Conservation (phyloP, 495 filamentous ascomycete genomes). For the Talaromyces nanjingensis region DNA sequence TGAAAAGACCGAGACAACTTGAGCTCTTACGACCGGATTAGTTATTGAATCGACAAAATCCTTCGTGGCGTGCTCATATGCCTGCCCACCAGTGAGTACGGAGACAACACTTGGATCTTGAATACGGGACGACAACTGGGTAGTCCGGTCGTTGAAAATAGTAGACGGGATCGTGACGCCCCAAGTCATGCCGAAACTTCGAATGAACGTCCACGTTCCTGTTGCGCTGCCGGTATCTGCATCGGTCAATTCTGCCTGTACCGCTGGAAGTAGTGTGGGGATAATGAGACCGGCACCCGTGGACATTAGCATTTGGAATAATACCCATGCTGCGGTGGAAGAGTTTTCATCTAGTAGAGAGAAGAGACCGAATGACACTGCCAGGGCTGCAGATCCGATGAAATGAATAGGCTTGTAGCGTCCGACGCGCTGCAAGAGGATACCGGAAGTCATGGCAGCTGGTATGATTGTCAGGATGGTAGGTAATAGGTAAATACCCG, state of each 20-base stretch:
- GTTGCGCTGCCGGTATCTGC: conserved; percentile 33
- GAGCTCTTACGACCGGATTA: not conserved
- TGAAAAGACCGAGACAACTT: not conserved
- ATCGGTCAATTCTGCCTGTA: conserved; percentile 29
- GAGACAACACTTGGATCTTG: not conserved
- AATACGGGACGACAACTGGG: not conserved
- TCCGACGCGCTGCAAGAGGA: conserved; percentile 33
- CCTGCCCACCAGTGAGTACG: not conserved
- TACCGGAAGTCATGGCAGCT: conserved; percentile 22
- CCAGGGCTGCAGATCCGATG: conserved; percentile 27
- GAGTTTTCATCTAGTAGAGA: conserved; percentile 23
- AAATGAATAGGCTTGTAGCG: conserved; percentile 38
- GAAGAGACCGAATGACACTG: conserved; percentile 37
- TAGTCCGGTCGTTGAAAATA: conserved; percentile 1
- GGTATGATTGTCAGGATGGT: conserved; percentile 24
- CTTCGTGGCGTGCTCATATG: conserved; percentile 4
- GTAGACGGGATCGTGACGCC: conserved; percentile 42
- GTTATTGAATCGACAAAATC: conserved; percentile 7
- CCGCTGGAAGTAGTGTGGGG: conserved; percentile 26
- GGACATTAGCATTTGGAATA: conserved; percentile 23
- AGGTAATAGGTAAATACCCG: conserved; percentile 35
- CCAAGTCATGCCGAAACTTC: conserved; percentile 43
- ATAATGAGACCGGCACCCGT: conserved; percentile 26
- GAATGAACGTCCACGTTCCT: conserved; percentile 37
- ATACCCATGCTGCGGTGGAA: conserved; percentile 18